Conservation (phyloP, 164 flowering plant species). For the Umbellularia californica region DNA sequence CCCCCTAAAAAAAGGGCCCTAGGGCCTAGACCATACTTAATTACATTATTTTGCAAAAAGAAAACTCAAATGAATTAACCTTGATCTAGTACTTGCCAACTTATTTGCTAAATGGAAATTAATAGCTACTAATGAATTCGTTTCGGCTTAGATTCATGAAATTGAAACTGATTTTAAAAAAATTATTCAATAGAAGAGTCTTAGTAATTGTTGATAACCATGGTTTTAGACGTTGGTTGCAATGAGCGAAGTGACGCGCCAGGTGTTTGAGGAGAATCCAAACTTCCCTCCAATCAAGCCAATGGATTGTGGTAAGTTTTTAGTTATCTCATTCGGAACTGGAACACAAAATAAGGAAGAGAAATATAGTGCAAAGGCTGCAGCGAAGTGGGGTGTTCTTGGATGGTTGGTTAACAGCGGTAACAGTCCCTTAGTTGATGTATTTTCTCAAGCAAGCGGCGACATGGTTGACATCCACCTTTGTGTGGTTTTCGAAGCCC, state of each 20-base stretch:
- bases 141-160: too few species aligned
- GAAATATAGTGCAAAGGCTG: slow-evolving; percentile 6
- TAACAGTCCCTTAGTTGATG: slow-evolving; percentile 4
- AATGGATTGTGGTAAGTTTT: slow-evolving; percentile 3
- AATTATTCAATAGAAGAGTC: too few species aligned
- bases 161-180: too few species aligned
- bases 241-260: slow-evolving; percentile 3
- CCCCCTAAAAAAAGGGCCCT: too few species aligned
- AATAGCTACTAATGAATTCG: too few species aligned
- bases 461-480: slow-evolving; percentile 16
- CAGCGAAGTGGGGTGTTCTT: slow-evolving; percentile 7
- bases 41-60: too few species aligned
- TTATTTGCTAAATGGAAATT: too few species aligned
- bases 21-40: too few species aligned
- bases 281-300: background rate
- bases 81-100: too few species aligned
- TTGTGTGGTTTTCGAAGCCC: slow-evolving; percentile 8
- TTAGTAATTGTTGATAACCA: background rate
- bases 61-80: too few species aligned
- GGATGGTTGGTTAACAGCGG: slow-evolving; percentile 5
- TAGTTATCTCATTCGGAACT: slow-evolving; percentile 13
- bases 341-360: slow-evolving; percentile 4
- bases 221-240: slow-evolving; percentile 11
- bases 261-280: background rate
- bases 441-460: slow-evolving; percentile 3